Evolutionary conservation across 2,329 filamentous ascomycete genomes (phyloP), one percentile per base, ranked within the genome.

Genomic region (Colletotrichum gloeosporioides): DNA sequence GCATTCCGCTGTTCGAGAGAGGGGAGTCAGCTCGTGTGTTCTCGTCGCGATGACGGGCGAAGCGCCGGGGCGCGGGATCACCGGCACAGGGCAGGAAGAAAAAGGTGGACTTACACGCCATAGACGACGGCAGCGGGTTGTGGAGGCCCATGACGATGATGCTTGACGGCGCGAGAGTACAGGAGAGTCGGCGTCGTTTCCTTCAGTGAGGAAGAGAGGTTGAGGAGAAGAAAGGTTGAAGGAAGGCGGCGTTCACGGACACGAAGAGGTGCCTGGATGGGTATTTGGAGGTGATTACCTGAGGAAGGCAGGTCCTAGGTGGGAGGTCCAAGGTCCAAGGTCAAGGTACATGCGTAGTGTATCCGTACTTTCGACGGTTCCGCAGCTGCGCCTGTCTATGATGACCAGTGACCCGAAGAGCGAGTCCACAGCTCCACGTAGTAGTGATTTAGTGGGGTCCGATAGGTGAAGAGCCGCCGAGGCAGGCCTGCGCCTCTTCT

Each of bases 1-100:
- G 88, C 97, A 99, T 88, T 99, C 97, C 88, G 95, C 96, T 98
- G 86, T 80, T 39, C 53, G 25, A 16, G 61, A 76, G 16, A 67
- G n/a, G 22, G 16, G 6, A 73, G 70, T 78, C 59, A 78, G 75
- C 36, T 66, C 25, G 27, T 25, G 44, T 57, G 32, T 57, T 57
- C 27, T 44, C 22, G 49, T 73, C 13, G 29, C 68, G 65, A 57
- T 59, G 67, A 74, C 31, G 31, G 78, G 39, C 44, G 76, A 77
- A 69, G 69, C 69, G 75, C 78, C 25, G 66, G 53, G 25, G 80
- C 77, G 78, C 73, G 79, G 79, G 77, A 76, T 53, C 36, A 36
- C 75, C 74, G 75, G 76, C 59, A 75, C 36, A 49, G 27, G 27
- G 18, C 39, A 31, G 29, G 2, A 18, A 77, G 32, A 77, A 63